Evolutionary conservation across 345 rosid species (phyloP).

Genomic region (Brassica juncea): DNA sequence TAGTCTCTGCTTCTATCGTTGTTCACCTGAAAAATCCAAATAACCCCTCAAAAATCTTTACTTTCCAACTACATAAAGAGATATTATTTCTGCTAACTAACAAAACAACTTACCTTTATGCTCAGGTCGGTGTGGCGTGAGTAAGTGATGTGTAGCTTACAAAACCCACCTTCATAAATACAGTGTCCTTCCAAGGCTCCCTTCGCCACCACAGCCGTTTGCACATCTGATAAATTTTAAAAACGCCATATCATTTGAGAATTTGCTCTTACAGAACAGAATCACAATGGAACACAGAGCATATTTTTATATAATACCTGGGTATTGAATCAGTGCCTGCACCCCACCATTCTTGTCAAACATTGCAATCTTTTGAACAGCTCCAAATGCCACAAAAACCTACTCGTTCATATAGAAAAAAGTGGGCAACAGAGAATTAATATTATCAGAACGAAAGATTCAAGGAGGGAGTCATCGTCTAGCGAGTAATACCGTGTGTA

Average conservation of each 20-base stretch:
- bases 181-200: conserved; percentile 98
- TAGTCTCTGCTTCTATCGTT: not conserved
- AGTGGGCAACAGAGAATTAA: not conserved
- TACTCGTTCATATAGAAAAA: conserved; percentile 9
- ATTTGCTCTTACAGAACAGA: not conserved
- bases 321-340: conserved; percentile 87
- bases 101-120: conserved; percentile 59
- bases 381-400: conserved; percentile 95
- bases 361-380: conserved; percentile 98
- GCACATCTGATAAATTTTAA: conserved; percentile 64
- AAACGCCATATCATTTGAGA: conserved; percentile 8
- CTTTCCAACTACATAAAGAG: not conserved
- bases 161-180: conserved; percentile 95
- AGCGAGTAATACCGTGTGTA: conserved; percentile 68
- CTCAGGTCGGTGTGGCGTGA: conserved; percentile 96
- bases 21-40: not conserved
- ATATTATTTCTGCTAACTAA: not conserved
- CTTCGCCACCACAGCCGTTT: conserved; percentile 88
- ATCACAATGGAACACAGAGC: not conserved
- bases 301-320: conserved; percentile 45
- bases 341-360: conserved; percentile 97
- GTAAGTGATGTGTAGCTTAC: conserved; percentile 94
- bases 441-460: not conserved
- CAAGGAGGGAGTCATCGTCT: not conserved
- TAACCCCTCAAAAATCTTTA: not conserved